These are phyloP conservation scores for Tillandsia fasciculata DNA, from an alignment of 176 grass and related monocot species.

Conservation along the genomic window DNA sequence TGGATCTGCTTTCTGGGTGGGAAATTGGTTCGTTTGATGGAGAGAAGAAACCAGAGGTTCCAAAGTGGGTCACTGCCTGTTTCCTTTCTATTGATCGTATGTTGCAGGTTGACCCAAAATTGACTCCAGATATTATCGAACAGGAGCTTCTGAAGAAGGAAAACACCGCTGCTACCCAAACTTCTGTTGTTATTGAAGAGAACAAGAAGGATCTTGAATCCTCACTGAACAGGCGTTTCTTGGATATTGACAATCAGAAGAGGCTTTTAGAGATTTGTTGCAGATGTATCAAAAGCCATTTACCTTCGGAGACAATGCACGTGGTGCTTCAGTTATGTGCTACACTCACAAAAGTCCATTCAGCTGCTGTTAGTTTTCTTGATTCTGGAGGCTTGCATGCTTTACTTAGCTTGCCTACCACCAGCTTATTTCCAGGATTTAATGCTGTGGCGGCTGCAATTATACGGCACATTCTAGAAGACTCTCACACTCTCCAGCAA, in stretches of 20 bases:
- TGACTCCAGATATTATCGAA: slow-evolving; percentile 61
- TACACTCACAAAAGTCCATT: slow-evolving; percentile 78
- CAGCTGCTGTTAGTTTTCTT: slow-evolving; percentile 66
- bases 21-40: slow-evolving; percentile 36
- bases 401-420: slow-evolving; percentile 61
- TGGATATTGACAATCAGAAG: slow-evolving; percentile 65
- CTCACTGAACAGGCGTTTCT: slow-evolving; percentile 33
- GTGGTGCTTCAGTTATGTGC: slow-evolving; percentile 89
- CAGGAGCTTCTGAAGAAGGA: slow-evolving; percentile 76
- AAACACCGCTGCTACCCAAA: slow-evolving; percentile 22
- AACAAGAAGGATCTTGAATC: slow-evolving; percentile 39
- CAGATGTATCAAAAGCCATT: slow-evolving; percentile 66
- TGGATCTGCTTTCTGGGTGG: slow-evolving; percentile 69
- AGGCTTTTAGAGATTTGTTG: slow-evolving; percentile 83
- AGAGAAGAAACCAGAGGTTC: slow-evolving; percentile 36
- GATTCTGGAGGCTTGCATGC: slow-evolving; percentile 69
- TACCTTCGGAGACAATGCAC: slow-evolving; percentile 80
- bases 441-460: slow-evolving; percentile 84
- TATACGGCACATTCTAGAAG: slow-evolving; percentile 95
- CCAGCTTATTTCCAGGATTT: slow-evolving; percentile 93
- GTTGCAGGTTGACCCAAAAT: slow-evolving; percentile 79
- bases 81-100: slow-evolving; percentile 95
- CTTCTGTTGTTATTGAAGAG: slow-evolving; percentile 68
- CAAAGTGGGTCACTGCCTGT: slow-evolving; percentile 89
- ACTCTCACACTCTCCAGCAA: slow-evolving; percentile 95